phyloP scores from a whole-genome alignment of 1,139 yeast species.

The Lodderomyces beijingensis region DNA sequence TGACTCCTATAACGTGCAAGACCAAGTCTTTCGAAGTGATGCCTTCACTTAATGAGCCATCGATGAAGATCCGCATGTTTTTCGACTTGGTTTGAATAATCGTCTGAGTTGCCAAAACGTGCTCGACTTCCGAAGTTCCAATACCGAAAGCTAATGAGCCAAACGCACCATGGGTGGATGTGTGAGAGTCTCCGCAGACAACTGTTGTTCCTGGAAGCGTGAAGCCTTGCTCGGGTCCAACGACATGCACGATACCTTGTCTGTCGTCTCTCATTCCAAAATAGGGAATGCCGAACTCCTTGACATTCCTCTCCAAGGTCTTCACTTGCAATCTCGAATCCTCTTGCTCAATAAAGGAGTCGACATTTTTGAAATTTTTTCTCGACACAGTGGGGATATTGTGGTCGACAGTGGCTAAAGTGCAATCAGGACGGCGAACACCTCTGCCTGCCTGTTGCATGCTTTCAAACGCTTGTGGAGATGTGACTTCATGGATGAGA shows the following conservation, averaged over 20 bases:
- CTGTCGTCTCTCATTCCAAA: slow-evolving; percentile 92
- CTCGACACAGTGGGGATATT: slow-evolving; percentile 93
- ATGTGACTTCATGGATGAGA: slow-evolving; percentile 94
- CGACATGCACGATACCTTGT: slow-evolving; percentile 97
- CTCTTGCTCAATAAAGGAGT: slow-evolving; percentile 81
- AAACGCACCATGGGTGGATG: slow-evolving; percentile 98
- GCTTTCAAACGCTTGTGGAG: slow-evolving; percentile 98
- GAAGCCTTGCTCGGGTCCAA: slow-evolving; percentile 98
- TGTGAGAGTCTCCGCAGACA: slow-evolving; percentile 98
- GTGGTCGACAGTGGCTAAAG: slow-evolving; percentile 96
- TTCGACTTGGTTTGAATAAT: slow-evolving; percentile 90
- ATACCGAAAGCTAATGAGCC: slow-evolving; percentile 98
- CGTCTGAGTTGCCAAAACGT: slow-evolving; percentile 95
- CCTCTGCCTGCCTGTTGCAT: slow-evolving; percentile 77
- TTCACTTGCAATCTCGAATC: slow-evolving; percentile 90
- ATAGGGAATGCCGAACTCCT: slow-evolving; percentile 81
- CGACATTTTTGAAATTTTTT: slow-evolving; percentile 64
- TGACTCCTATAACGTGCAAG: slow-evolving; percentile 89
- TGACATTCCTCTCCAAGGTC: slow-evolving; percentile 89
- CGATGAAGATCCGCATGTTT: slow-evolving; percentile 85
- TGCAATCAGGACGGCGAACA: slow-evolving; percentile 91
- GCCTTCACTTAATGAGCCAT: slow-evolving; percentile 80
- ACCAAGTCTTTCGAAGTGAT: slow-evolving; percentile 94
- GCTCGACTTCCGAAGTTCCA: slow-evolving; percentile 98
- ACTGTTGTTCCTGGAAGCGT: slow-evolving; percentile 98